Evolutionary conservation across 768 basidiomycete genomes (phyloP).

Genomic region (Auricularia auricula-judae): DNA sequence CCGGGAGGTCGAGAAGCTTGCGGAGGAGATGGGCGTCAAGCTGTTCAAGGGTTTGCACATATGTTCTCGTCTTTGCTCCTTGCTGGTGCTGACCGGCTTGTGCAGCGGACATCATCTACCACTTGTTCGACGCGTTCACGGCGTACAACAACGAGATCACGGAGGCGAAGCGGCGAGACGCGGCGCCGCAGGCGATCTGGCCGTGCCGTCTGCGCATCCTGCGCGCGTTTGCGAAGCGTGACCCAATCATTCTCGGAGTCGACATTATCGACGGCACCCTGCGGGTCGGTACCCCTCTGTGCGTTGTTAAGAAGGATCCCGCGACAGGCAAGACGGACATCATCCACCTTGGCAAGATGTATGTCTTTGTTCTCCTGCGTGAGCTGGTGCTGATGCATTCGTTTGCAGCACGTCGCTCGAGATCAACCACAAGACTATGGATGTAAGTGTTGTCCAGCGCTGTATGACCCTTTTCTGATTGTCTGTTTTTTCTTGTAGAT

Average conservation of each 20-base stretch:
- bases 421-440: conserved; percentile 87
- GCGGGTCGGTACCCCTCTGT: conserved; percentile 86
- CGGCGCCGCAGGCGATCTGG: conserved; percentile 93
- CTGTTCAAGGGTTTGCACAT: conserved; percentile 74
- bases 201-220: conserved; percentile 89
- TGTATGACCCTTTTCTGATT: conserved; percentile 1
- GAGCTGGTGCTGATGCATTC: background rate
- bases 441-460: conserved; percentile 35
- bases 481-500: conserved; percentile 41
- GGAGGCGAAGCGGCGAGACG: conserved; percentile 77
- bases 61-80: conserved; percentile 88
- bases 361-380: conserved; percentile 18
- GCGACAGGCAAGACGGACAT: conserved; percentile 83
- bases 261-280: conserved; percentile 91
- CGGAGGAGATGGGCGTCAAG: conserved; percentile 88
- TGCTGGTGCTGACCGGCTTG: conserved; percentile 86
- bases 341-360: conserved; percentile 92
- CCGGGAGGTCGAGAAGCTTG: conserved; percentile 82
- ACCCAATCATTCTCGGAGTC: conserved; percentile 94
- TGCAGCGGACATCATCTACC: conserved; percentile 39
- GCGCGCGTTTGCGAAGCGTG: conserved; percentile 91
- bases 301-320: conserved; percentile 88
- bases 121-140: conserved; percentile 37
- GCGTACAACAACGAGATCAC: conserved; percentile 30
- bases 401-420: conserved; percentile 77